Conservation (phyloP, 2,329 filamentous ascomycete genomes). For the Penicillium italicum region DNA sequence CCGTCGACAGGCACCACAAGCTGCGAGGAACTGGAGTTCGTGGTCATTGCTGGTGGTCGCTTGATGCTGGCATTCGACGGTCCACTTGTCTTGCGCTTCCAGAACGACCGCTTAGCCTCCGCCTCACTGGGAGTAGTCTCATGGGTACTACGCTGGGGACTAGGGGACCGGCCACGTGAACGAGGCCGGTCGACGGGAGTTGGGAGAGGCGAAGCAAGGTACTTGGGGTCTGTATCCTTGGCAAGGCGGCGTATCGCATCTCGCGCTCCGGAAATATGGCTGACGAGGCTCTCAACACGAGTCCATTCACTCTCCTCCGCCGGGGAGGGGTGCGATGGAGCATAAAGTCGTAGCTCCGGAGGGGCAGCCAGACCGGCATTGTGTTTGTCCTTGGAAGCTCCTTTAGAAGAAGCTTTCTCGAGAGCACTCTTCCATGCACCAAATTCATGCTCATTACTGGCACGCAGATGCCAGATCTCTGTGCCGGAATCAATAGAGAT, state of each 20-base stretch:
- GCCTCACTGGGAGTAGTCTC: slow-evolving; percentile 31
- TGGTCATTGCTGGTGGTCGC: slow-evolving; percentile 43
- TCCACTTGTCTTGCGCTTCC: slow-evolving; percentile 78
- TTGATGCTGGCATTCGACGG: slow-evolving; percentile 40
- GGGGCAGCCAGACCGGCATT: slow-evolving; percentile 12
- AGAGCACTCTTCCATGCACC: slow-evolving; percentile 80
- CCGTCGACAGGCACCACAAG: slow-evolving; percentile 46
- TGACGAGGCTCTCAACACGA: slow-evolving; percentile 79
- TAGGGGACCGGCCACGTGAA: slow-evolving; percentile 33
- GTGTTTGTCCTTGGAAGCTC: slow-evolving; percentile 28
- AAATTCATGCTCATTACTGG: slow-evolving; percentile 79
- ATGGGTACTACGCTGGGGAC: slow-evolving; percentile 29
- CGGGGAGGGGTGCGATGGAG: slow-evolving; percentile 30
- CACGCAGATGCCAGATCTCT: slow-evolving; percentile 92
- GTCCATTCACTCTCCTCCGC: slow-evolving; percentile 81
- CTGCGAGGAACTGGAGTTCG: slow-evolving; percentile 49
- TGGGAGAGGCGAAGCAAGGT: slow-evolving; percentile 31
- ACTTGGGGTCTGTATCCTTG: slow-evolving; percentile 73
- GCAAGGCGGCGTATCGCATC: slow-evolving; percentile 85
- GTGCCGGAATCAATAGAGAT: slow-evolving; percentile 96
- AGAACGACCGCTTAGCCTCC: slow-evolving; percentile 71
- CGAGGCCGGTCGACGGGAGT: slow-evolving; percentile 20
- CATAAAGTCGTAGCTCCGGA: slow-evolving; percentile 29
- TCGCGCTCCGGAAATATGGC: slow-evolving; percentile 78
- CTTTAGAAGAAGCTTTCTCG: slow-evolving; percentile 74